Percentiles rank a stretch among this genome's conserved stretches.
Conservation (phyloP, 2,329 filamentous ascomycete species). For the Colletotrichum somersetense region DNA sequence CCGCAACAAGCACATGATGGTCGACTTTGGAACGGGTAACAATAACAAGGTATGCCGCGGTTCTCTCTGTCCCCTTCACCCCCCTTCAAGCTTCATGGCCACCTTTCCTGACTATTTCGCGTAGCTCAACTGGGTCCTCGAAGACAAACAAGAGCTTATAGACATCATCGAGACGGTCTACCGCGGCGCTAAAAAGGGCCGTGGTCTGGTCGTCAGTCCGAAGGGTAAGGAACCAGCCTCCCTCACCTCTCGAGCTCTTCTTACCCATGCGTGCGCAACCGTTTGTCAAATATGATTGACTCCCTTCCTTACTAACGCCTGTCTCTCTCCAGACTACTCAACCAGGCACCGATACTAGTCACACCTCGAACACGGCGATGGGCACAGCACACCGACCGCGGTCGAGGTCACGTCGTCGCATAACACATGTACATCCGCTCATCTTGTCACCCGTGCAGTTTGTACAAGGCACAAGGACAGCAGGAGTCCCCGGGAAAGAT, state of each 20-base stretch:
- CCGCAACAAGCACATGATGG: constrained; percentile 99
- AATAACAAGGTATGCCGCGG: constrained; percentile 97
- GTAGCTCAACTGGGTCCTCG: constrained; percentile 77
- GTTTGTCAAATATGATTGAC: background rate
- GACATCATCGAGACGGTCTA: constrained; percentile 99
- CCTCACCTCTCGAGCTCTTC: background rate
- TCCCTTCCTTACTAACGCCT: background rate
- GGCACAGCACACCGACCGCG: background rate
- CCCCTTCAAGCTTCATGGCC: background rate
- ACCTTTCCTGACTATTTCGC: background rate
- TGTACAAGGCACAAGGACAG: background rate
- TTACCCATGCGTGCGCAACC: background rate
- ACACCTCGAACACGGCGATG: constrained; percentile 6
- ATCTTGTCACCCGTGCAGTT: background rate
- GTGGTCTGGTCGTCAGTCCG: constrained; percentile 94
- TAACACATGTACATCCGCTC: background rate
- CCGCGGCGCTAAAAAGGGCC: constrained; percentile 96
- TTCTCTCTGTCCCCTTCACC: constrained; percentile 59
- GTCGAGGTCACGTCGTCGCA: background rate
- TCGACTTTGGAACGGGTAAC: constrained; percentile 96
- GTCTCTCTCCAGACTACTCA: constrained; percentile 46
- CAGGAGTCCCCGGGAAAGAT: constrained; percentile 10
- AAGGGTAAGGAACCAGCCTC: constrained; percentile 66
- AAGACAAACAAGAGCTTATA: constrained; percentile 98
- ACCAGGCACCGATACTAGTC: constrained; percentile 55